Conservation (phyloP, 257 asterid species). For the Coffea canephora region DNA sequence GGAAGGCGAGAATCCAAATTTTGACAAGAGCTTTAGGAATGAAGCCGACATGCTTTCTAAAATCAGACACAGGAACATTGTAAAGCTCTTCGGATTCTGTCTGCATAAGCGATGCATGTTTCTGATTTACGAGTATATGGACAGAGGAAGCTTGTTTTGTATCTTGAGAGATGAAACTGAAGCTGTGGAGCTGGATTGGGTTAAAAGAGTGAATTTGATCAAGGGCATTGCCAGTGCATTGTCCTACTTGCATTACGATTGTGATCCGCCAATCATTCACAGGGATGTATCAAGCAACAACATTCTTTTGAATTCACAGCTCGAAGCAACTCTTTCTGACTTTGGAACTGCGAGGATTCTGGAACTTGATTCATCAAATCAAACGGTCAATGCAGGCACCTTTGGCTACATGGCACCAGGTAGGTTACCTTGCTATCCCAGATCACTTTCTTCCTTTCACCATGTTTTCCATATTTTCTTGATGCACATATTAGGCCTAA, state of each 20-base stretch:
- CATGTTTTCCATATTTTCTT: too few relatives aligned
- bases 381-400: slow-evolving; percentile 4
- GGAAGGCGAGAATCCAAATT: neutral
- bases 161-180: neutral
- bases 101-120: slow-evolving; percentile 1
- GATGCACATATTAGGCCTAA: too few relatives aligned
- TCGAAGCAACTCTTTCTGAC: slow-evolving; percentile 3
- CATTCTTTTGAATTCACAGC: slow-evolving; percentile 1
- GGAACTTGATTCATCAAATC: slow-evolving; percentile 8
- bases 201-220: slow-evolving; percentile 6
- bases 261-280: slow-evolving; percentile 1
- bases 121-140: slow-evolving; percentile 12
- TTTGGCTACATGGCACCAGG: slow-evolving; percentile 13
- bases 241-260: slow-evolving; percentile 9
- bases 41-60: slow-evolving; percentile 2
- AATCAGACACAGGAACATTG: neutral
- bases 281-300: slow-evolving; percentile 10
- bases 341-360: slow-evolving; percentile 5
- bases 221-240: slow-evolving; percentile 5
- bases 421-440: too few relatives aligned
- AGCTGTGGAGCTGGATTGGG: slow-evolving; percentile 8
- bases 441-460: neutral
- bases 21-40: slow-evolving; percentile 1
- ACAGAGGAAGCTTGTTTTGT: slow-evolving; percentile 8
- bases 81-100: slow-evolving; percentile 2